Evolutionary conservation across 2,329 filamentous ascomycete genomes (phyloP).

Genomic region (Mariannaea sp.): DNA sequence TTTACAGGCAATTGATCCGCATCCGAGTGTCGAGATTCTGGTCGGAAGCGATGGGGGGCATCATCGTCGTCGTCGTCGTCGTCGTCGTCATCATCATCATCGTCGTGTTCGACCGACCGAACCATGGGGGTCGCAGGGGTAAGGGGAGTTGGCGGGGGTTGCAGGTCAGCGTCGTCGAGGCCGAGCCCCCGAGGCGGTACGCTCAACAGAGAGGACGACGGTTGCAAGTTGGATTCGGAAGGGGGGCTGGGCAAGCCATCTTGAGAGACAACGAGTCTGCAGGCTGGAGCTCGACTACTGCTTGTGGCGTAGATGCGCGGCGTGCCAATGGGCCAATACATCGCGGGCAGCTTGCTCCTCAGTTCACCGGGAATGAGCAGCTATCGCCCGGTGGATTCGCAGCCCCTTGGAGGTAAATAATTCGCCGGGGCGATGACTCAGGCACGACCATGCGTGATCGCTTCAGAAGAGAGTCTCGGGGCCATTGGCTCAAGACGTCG

Average conservation of each 20-base stretch:
- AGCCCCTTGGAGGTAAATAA: conserved; percentile 23
- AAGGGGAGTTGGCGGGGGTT: conserved; percentile 51
- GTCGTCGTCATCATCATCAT: conserved; percentile 45
- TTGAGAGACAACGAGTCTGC: conserved; percentile 59
- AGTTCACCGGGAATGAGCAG: conserved; percentile 27
- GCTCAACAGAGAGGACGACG: conserved; percentile 23
- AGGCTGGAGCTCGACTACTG: conserved; percentile 61
- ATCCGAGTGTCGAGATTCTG: conserved; percentile 36
- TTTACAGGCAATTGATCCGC: conserved; percentile 50
- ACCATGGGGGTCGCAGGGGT: conserved; percentile 64
- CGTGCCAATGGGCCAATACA: conserved; percentile 92
- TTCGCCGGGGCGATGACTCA: conserved; percentile 27
- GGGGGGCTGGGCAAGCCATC: conserved; percentile 61
- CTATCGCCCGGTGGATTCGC: conserved; percentile 24
- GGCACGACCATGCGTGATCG: conserved; percentile 36
- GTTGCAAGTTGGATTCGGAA: conserved; percentile 35
- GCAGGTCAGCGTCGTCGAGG: conserved; percentile 44
- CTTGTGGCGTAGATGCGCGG: conserved; percentile 81
- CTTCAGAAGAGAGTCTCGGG: conserved; percentile 21
- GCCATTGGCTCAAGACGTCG: conserved; percentile 31
- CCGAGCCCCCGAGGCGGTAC: conserved; percentile 33
- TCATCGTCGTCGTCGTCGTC: conserved; percentile 58
- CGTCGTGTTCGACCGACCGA: conserved; percentile 62
- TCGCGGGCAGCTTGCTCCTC: conserved; percentile 51
- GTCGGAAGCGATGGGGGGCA: conserved; percentile 29